Evolutionary conservation across 805 yeast genomes (phyloP), one percentile per base, ranked within the genome.

Genomic region (Starmera amethionina): DNA sequence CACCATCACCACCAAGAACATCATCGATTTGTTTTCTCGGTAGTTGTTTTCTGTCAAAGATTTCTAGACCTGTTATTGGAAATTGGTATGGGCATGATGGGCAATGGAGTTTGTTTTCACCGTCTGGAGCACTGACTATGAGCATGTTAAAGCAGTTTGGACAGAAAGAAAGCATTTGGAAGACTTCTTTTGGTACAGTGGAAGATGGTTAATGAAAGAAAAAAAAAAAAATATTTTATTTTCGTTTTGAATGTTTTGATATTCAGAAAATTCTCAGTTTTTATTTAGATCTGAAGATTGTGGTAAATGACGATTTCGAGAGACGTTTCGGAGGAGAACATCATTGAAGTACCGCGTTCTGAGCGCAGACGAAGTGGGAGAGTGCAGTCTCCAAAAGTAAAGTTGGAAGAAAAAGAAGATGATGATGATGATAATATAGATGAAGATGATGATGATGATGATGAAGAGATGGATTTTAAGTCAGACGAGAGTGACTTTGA

Each of bases 11-110:
- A 42, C 98, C 98, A 14, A 93, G 70, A 11, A 93, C 96, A 64
- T 90, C 98, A 60, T 93, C 98, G 3, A 93, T 90, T 49, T 87
- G 83, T 55, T 93, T 93, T 58, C 96, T 70, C 29, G 84, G 82
- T 52, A 93, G 70, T 45, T 74, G 73, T 56, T 84, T 87, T 41
- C 97, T 72, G 56, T 89, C 97, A 59, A 70, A 93, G 62, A 93
- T 77, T 52, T 82, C 88, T 34, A 85, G 69, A 3, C 90, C 95
- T 25, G 72, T 72, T 38, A 93, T 87, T 32, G 89, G 88, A 59
- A 90, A 93, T 56, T 87, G 90, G 52, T 93, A 93, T 1, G 98
- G 97, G 58, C 98, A 93, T 1, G 97, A 86, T 9, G 87, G 79
- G 62, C 98, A 93, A 47, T 85, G 80, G 51, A 90, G 77, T 38